Evolutionary conservation across 208 protist genomes (phyloP).

Genomic region (Balamuthia mandrillaris): DNA sequence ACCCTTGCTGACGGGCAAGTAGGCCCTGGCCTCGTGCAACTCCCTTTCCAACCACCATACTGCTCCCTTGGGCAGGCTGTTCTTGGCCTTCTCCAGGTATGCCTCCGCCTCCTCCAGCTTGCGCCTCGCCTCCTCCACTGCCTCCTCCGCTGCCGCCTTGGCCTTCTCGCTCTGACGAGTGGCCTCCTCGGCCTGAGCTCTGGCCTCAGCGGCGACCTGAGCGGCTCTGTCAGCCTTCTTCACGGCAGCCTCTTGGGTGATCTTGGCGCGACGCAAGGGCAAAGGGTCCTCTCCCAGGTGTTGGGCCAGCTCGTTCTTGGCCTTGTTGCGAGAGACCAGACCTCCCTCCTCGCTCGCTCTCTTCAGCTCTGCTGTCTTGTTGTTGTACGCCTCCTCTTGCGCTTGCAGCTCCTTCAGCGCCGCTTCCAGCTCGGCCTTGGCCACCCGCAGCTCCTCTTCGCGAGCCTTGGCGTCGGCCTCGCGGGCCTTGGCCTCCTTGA

Average conservation of each 20-base stretch:
- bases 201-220: neutral
- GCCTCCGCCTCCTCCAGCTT: neutral
- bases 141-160: neutral
- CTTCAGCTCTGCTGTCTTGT: too few species aligned
- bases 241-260: too few species aligned
- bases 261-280: too few species aligned
- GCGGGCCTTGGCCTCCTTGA: conserved; percentile 1
- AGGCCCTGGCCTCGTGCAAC: neutral
- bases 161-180: neutral
- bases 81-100: conserved; percentile 13
- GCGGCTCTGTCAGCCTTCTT: neutral
- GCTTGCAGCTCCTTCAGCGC: too few species aligned
- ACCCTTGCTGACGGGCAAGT: neutral
- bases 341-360: too few species aligned
- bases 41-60: conserved; percentile 8
- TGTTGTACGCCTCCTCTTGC: too few species aligned
- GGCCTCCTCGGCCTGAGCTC: neutral
- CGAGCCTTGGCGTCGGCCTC: neutral
- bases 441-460: neutral
- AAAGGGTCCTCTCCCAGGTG: too few species aligned
- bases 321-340: too few species aligned
- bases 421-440: neutral
- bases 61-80: neutral
- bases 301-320: too few species aligned
- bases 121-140: neutral